Conservation (phyloP, 2,329 filamentous ascomycete species). For the Biscogniauxia mediterranea region DNA sequence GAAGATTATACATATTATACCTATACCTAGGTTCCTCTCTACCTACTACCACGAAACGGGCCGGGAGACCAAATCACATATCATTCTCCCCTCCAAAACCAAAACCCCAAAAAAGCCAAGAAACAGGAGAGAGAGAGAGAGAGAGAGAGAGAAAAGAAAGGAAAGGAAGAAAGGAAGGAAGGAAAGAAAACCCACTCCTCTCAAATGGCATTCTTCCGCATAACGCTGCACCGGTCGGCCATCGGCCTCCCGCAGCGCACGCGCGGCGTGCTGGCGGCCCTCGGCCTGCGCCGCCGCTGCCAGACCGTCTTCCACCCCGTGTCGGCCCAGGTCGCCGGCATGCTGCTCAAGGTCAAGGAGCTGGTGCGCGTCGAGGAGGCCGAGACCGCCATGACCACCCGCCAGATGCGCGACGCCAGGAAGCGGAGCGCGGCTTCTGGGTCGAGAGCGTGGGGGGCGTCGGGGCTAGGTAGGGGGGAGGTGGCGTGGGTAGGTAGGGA, state of each 20-base stretch:
- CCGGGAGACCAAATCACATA: too few species aligned
- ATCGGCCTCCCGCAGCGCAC: constrained; percentile 84
- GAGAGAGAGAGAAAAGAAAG: too few species aligned
- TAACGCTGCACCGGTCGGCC: constrained; percentile 83
- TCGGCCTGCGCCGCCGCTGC: constrained; percentile 81
- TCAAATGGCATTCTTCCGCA: constrained; percentile 88
- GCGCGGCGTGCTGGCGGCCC: constrained; percentile 76
- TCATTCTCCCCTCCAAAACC: too few species aligned
- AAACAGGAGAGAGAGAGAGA: too few species aligned
- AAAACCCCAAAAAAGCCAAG: too few species aligned
- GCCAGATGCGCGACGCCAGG: constrained; percentile 68
- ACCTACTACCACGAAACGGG: too few species aligned
- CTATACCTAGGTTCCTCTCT: too few species aligned
- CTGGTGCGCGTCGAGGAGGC: constrained; percentile 82
- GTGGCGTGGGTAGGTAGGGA: constrained; percentile 20
- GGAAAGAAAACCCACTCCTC: too few species aligned
- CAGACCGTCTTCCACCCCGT: constrained; percentile 89
- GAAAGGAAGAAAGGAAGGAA: background rate
- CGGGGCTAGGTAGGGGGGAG: constrained; percentile 15
- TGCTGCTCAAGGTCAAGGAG: constrained; percentile 94
- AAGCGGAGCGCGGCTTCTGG: constrained; percentile 76
- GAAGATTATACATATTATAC: too few species aligned
- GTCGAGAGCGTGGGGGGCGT: constrained; percentile 58
- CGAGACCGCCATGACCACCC: constrained; percentile 58
- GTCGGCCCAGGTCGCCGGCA: constrained; percentile 75